Percentiles rank a stretch among this genome's conserved stretches.
Evolutionary conservation across 2,329 filamentous ascomycete species (phyloP).

Genomic region (Botrytis pseudocinerea): DNA sequence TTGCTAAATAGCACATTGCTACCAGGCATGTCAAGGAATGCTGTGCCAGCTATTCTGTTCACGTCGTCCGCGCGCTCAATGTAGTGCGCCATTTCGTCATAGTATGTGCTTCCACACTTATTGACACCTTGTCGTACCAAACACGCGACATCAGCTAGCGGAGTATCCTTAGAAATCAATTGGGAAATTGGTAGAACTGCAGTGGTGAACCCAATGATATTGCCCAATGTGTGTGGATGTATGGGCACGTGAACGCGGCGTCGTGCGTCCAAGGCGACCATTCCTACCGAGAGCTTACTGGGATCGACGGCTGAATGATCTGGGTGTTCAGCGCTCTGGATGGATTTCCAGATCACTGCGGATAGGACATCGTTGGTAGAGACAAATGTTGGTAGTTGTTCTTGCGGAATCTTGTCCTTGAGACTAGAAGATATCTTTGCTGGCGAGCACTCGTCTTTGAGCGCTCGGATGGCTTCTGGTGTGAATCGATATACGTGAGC

Average conservation of each 20-base stretch:
- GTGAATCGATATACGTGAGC: slow-evolving; percentile 13
- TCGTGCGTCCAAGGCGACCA: slow-evolving; percentile 4
- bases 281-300: not conserved
- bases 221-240: slow-evolving; percentile 5
- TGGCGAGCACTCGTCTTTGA: slow-evolving; percentile 15
- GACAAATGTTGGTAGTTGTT: slow-evolving; percentile 13
- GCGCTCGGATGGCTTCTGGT: slow-evolving; percentile 6
- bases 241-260: slow-evolving; percentile 14
- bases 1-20: slow-evolving; percentile 11
- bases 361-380: slow-evolving; percentile 16
- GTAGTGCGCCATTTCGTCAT: slow-evolving; percentile 1
- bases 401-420: slow-evolving; percentile 6
- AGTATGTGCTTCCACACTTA: slow-evolving; percentile 8
- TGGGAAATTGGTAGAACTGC: slow-evolving; percentile 5
- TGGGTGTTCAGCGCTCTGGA: not conserved
- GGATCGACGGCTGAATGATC: slow-evolving; percentile 14
- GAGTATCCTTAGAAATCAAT: slow-evolving; percentile 1
- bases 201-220: slow-evolving; percentile 2
- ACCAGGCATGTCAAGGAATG: slow-evolving; percentile 14
- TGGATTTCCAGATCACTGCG: slow-evolving; percentile 17
- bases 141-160: slow-evolving; percentile 8
- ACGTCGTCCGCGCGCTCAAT: slow-evolving; percentile 10
- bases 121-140: slow-evolving; percentile 5
- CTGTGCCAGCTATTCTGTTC: slow-evolving; percentile 6
- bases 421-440: slow-evolving; percentile 18